phyloP scores from a whole-genome alignment of 2,329 filamentous ascomycete genomes.

The Trichoderma asperellum region DNA sequence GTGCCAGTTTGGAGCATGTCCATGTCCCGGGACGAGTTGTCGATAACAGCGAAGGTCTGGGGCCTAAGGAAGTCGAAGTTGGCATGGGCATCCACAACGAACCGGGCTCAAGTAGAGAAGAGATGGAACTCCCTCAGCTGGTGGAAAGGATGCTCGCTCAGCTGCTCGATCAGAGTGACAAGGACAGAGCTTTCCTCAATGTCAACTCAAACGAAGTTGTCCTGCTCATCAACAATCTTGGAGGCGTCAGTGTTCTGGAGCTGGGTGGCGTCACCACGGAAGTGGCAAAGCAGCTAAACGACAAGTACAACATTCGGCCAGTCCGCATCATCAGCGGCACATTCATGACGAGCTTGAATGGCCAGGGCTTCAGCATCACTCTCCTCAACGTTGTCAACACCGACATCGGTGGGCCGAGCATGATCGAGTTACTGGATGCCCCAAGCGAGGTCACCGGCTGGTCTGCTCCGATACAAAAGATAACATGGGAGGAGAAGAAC shows the following conservation, averaged over 20 bases:
- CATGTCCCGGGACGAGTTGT: conserved; percentile 80
- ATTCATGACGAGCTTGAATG: conserved; percentile 80
- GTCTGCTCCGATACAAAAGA: conserved; percentile 64
- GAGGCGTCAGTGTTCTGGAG: conserved; percentile 73
- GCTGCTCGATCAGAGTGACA: conserved; percentile 66
- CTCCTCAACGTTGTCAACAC: conserved; percentile 66
- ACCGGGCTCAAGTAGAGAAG: conserved; percentile 58
- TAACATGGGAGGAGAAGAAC: conserved; percentile 66
- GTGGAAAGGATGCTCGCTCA: conserved; percentile 70
- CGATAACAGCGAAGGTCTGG: conserved; percentile 62
- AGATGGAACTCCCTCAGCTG: conserved; percentile 57
- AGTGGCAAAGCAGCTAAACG: conserved; percentile 65
- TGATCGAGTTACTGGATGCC: conserved; percentile 72
- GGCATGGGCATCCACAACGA: conserved; percentile 84
- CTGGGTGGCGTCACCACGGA: conserved; percentile 72
- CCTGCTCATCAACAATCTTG: conserved; percentile 75
- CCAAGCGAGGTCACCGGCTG: conserved; percentile 72
- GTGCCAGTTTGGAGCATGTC: conserved; percentile 85
- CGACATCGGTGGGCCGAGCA: conserved; percentile 61
- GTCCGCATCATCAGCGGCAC: conserved; percentile 69
- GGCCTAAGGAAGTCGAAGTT: conserved; percentile 61
- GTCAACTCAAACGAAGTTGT: conserved; percentile 68
- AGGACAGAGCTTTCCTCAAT: conserved; percentile 70
- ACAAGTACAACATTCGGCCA: conserved; percentile 62
- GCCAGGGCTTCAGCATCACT: conserved; percentile 73